Evolutionary conservation across 495 filamentous ascomycete genomes (phyloP).

Genomic region (Recurvomyces mirabilis): DNA sequence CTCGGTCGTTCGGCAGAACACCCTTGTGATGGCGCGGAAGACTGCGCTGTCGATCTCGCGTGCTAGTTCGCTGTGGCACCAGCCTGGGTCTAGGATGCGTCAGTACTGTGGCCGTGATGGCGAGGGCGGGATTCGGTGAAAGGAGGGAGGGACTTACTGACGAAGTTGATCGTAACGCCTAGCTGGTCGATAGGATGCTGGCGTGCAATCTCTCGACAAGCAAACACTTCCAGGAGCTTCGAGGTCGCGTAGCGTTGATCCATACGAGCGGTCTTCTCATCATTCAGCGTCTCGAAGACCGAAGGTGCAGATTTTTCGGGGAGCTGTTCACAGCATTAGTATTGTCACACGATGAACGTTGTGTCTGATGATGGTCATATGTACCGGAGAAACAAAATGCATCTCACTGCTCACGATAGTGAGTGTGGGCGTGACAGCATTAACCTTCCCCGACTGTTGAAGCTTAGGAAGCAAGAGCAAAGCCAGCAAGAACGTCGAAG

Average conservation of each 20-base stretch:
- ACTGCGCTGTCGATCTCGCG: conserved; percentile 16
- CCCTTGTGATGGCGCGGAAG: conserved; percentile 2
- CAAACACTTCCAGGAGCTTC: conserved; percentile 27
- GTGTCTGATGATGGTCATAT: too few species aligned
- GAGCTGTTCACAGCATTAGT: too few species aligned
- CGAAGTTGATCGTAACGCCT: conserved; percentile 31
- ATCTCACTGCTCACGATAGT: conserved; percentile 27
- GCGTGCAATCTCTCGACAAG: conserved; percentile 21
- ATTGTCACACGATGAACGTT: too few species aligned
- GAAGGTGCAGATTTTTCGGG: conserved; percentile 18
- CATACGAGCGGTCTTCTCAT: conserved; percentile 23
- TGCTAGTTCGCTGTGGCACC: conserved; percentile 31
- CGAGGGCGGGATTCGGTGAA: too few species aligned
- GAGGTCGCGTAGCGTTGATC: conserved; percentile 26
- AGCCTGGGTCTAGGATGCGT: conserved; percentile 29
- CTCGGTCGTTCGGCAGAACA: conserved; percentile 30
- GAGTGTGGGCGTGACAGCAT: conserved; percentile 23
- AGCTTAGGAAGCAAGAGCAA: conserved; percentile 33
- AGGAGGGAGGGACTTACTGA: conserved; percentile 21
- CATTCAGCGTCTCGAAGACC: conserved; percentile 24
- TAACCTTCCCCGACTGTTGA: conserved; percentile 20
- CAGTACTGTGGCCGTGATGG: too few species aligned
- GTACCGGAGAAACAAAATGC: conserved; percentile 18
- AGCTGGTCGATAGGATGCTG: conserved; percentile 11
- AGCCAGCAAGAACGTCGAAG: conserved; percentile 39